A percentile compares a stretch with the other conserved stretches of the same genome.
Conservation (phyloP, 2,329 filamentous ascomycete genomes). For the Stagonosporopsis cucurbitacearum region DNA sequence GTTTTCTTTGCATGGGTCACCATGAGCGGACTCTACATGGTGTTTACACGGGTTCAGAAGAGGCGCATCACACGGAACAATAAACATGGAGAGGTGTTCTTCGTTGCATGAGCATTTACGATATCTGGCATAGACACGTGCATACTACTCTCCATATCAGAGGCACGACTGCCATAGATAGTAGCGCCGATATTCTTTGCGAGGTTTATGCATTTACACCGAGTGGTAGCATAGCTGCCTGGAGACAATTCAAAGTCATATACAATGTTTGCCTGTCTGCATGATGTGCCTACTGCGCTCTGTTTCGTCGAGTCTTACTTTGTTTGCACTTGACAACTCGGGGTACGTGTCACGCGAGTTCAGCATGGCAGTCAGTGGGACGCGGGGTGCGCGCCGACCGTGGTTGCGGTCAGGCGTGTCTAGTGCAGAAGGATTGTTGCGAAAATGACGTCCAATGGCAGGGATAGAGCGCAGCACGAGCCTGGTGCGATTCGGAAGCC, state of each 20-base stretch:
- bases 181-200: constrained; percentile 15
- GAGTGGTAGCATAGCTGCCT: constrained; percentile 12
- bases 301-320: constrained; percentile 1
- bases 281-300: neutral
- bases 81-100: constrained; percentile 20
- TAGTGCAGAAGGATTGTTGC: constrained; percentile 10
- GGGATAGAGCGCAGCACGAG: constrained; percentile 28
- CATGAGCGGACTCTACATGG: constrained; percentile 19
- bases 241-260: constrained; percentile 6
- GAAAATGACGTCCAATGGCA: constrained; percentile 36
- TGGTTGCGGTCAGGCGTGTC: constrained; percentile 14
- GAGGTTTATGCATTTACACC: constrained; percentile 11
- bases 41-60: constrained; percentile 23
- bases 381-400: neutral
- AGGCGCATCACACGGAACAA: constrained; percentile 29
- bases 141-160: constrained; percentile 9
- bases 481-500: constrained; percentile 20
- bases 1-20: constrained; percentile 31
- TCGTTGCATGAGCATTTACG: constrained; percentile 25
- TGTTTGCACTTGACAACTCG: neutral
- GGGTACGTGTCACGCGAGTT: constrained; percentile 8
- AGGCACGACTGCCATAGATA: constrained; percentile 12
- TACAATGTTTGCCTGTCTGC: neutral
- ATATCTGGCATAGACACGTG: constrained; percentile 23
- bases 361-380: neutral